Percentiles rank a stretch among this genome's conserved stretches.
phyloP scores from a whole-genome alignment of 805 yeast genomes.

The Lipomyces orientalis region DNA sequence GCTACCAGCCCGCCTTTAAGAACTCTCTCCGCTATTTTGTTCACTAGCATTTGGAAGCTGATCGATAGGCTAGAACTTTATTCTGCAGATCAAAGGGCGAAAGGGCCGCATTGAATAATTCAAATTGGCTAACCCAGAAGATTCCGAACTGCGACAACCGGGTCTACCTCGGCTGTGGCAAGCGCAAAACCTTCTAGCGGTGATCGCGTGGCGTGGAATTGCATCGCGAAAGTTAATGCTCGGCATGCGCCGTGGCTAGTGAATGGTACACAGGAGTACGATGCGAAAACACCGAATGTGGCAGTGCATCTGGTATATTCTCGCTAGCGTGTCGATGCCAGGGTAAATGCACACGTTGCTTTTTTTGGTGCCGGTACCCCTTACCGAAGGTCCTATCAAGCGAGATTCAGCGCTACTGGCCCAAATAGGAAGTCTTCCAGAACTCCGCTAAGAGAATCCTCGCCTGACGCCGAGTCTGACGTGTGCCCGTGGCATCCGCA shows the following conservation, averaged over 20 bases:
- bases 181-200: neutral
- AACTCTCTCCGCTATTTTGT: too few relatives aligned
- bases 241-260: too few relatives aligned
- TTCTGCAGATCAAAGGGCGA: too few relatives aligned
- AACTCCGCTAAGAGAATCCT: neutral
- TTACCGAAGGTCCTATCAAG: neutral
- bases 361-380: neutral
- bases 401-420: neutral
- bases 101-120: too few relatives aligned
- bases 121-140: too few relatives aligned
- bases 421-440: neutral
- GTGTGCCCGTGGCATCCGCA: neutral
- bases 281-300: neutral
- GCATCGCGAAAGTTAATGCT: neutral
- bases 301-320: neutral
- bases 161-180: too few relatives aligned
- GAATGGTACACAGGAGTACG: neutral
- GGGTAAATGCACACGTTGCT: neutral
- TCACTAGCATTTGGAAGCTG: too few relatives aligned
- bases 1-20: too few relatives aligned
- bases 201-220: neutral
- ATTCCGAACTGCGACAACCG: too few relatives aligned
- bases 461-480: too few relatives aligned
- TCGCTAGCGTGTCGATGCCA: neutral
- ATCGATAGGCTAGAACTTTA: too few relatives aligned